Evolutionary conservation across 177 flowering plant species (phyloP), one percentile per base, ranked within the genome.

Genomic region (Vitis hybrid): DNA sequence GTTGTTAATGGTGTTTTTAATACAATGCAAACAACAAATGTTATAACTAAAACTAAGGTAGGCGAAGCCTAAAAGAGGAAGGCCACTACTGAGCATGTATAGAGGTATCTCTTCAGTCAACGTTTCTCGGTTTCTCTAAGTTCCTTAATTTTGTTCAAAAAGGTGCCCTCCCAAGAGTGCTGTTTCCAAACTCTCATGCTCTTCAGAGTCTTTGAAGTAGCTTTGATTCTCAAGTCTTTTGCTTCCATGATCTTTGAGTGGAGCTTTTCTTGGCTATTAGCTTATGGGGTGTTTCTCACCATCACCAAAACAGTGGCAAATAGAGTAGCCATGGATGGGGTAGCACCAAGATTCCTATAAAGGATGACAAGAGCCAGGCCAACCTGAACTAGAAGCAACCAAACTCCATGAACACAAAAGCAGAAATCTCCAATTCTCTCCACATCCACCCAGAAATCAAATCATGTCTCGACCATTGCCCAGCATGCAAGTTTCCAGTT

Each of bases 61-160:
- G 97, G 98, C 6, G 97, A 91, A 24, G 94, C 87, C 97, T 93
- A 90, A 59, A 93, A 93, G 73, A 93, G 88, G 65, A 90, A 91
- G 27, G 93, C 90, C 51, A 90, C 70, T 0, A 84, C 83, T 4
- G 92, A 85, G 69, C 92, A 81, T 15, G 88, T 84, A 48, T 87
- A 91, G 19, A 93, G 87, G 61, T 91, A 93, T 66, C 70, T 86
- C 71, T 81, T 87, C 72, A 91, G 71, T 87, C 87, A 88, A 30
- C 72, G 74, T 60, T 78, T 79, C 75, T 93, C 95, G 1, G 65
- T 75, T 64, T 84, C 87, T 77, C 98, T 82, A 24, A 90, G 83
- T 19, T 83, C 58, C 11, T 84, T 78, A 19, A 93, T 64, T 66
- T 83, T 91, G 55, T 83, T 75, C 79, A 83, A 69, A 72, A 85